These are phyloP conservation scores for Moniliophthora roreri DNA, from an alignment of 1,284 basidiomycete genomes.

Conservation along the genomic window DNA sequence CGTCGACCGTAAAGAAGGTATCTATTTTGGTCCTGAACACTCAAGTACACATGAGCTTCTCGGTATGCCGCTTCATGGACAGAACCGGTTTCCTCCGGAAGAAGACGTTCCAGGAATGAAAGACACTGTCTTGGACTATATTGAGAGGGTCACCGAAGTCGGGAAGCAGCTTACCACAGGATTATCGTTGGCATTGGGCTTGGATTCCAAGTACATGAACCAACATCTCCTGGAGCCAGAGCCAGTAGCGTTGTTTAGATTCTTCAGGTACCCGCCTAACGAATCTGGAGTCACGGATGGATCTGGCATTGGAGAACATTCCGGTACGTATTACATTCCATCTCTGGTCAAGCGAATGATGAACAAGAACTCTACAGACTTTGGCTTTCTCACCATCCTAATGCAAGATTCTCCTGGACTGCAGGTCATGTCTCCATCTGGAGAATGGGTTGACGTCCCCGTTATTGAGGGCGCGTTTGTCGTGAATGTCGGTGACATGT, in stretches of 20 bases:
- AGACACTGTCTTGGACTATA: constrained; percentile 7
- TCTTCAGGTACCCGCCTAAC: constrained; percentile 12
- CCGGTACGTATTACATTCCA: background rate
- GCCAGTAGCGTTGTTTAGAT: constrained; percentile 14
- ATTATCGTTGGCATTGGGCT: constrained; percentile 10
- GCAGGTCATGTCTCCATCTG: constrained; percentile 12
- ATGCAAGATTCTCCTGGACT: constrained; percentile 14
- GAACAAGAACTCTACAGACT: constrained; percentile 5
- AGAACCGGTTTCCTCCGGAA: constrained; percentile 14
- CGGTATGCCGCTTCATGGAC: constrained; percentile 17
- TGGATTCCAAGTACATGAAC: constrained; percentile 11
- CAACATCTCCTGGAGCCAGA: constrained; percentile 10
- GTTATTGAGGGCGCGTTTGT: constrained; percentile 14
- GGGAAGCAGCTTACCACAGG: constrained; percentile 10
- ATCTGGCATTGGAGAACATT: constrained; percentile 16
- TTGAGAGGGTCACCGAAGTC: constrained; percentile 11
- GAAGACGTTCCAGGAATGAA: constrained; percentile 16
- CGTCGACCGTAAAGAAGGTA: constrained; percentile 17
- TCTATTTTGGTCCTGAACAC: constrained; percentile 9
- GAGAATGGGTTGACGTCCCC: constrained; percentile 15
- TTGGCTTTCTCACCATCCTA: constrained; percentile 16
- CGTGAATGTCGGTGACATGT: constrained; percentile 18
- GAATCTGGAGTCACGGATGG: background rate
- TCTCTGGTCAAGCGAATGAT: too few relatives aligned
- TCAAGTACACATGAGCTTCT: constrained; percentile 4